Evolutionary conservation across 805 yeast species (phyloP), one percentile per base, ranked within the genome.

Genomic region (Metschnikowia orientalis): DNA sequence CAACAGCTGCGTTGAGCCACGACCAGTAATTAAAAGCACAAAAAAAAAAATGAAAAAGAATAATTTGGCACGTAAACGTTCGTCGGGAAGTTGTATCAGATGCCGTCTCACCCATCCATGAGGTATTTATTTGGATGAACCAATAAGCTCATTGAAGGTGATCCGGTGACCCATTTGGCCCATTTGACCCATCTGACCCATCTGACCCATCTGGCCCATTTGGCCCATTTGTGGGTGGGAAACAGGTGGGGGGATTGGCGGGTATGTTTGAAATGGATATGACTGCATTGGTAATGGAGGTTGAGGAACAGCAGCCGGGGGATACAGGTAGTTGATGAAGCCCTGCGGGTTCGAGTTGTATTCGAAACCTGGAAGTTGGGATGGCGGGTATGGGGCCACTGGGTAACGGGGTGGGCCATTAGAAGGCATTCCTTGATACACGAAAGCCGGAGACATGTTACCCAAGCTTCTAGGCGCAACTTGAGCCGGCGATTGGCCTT

Each of bases 151-250:
- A 42, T 60, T 59, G 31, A 66, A 66, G 15, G 63, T 52, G 34
- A 66, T 65, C 47, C 56, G 59, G 32, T 63, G 69, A 10, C 66
- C 69, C n/a, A n/a, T n/a, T n/a, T n/a, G n/a, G n/a, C n/a, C n/a
- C n/a, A n/a, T n/a, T n/a, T n/a, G n/a, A 16, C 38, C 30, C 9
- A 27, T n/a, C 13, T 45, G 49, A 18, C 22, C 22, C 25, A 10
- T 31, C 10, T 10, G 28, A 13, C 25, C 18, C 12, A n/a, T 10
- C 18, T 16, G 29, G 6, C 19, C 23, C 3, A 23, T 28, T 16
- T 29, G 32, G 32, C 32, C 32, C 21, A 22, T 11, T 12, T 22
- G 32, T 17, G 21, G 32, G 12, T 25, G 26, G 12, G 30, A 33
- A 18, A 26, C 39, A 10, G 45, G 35, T 8, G 42, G 44, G 15